A percentile compares a stretch with the other conserved stretches of the same genome.
phyloP scores from a whole-genome alignment of 2,329 filamentous ascomycete genomes.

The Metarhizium brunneum region DNA sequence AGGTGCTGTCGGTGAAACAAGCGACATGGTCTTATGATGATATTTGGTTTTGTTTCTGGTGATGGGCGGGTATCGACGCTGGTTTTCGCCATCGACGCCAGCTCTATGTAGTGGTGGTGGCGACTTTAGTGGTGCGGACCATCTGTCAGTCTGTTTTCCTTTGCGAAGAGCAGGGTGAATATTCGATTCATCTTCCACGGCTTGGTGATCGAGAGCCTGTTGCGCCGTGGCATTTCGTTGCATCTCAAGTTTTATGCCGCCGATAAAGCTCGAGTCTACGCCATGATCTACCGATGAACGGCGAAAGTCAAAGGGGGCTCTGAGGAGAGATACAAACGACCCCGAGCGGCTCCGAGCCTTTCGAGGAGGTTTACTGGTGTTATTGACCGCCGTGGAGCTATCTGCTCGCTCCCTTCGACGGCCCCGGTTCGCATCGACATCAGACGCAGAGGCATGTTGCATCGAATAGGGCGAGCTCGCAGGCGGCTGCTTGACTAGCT shows the following conservation, averaged over 20 bases:
- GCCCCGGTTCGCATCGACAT: conserved; percentile 7
- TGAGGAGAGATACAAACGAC: conserved; percentile 27
- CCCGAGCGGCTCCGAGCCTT: conserved; percentile 22
- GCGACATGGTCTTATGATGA: conserved; percentile 16
- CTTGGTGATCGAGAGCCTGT: conserved; percentile 16
- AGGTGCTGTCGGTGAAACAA: conserved; percentile 18
- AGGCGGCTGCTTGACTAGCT: conserved; percentile 23
- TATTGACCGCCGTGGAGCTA: conserved; percentile 6
- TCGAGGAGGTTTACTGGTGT: conserved; percentile 12
- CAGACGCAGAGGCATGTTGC: conserved; percentile 6
- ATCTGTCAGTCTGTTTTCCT: conserved; percentile 14
- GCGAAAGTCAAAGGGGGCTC: conserved; percentile 24
- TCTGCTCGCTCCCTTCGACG: conserved; percentile 5
- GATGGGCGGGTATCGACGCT: conserved; percentile 27
- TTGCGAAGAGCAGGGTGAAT: conserved; percentile 27
- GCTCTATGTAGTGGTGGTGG: conserved; percentile 9
- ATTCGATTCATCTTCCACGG: conserved; percentile 15
- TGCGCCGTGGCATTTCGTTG: conserved; percentile 25
- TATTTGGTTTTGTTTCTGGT: conserved; percentile 23
- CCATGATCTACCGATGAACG: conserved; percentile 22
- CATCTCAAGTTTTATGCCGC: conserved; percentile 31
- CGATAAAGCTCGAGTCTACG: conserved; percentile 27
- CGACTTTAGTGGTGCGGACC: conserved; percentile 19
- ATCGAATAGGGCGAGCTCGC: conserved; percentile 10
- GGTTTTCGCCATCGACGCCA: conserved; percentile 13